A percentile compares a stretch with the other conserved stretches of the same genome.
These are phyloP conservation scores for Amaranthus palmeri DNA, from an alignment of 148 eudicot genomes.

Conservation along the genomic window DNA sequence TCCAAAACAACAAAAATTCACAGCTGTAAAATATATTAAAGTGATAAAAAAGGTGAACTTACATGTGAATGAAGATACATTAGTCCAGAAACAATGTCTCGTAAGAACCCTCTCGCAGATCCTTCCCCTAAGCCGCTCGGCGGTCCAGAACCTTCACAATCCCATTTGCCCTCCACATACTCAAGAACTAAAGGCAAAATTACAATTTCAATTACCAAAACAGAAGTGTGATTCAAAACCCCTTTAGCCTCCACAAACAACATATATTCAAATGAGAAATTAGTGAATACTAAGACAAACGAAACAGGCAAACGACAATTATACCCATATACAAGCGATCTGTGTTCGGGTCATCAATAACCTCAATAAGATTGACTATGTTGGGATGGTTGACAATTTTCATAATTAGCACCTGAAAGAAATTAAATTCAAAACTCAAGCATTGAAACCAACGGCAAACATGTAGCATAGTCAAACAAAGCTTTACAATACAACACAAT, in stretches of 20 bases:
- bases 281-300: conserved; percentile 1
- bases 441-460: background rate
- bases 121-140: conserved; percentile 76
- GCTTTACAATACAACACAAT: background rate
- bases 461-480: background rate
- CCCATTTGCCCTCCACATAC: conserved; percentile 91
- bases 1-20: background rate
- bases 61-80: conserved; percentile 98
- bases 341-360: conserved; percentile 81
- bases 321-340: conserved; percentile 98
- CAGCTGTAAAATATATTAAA: conserved; percentile 1
- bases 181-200: conserved; percentile 63
- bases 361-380: conserved; percentile 92
- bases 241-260: background rate
- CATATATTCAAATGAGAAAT: background rate
- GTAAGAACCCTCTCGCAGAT: conserved; percentile 61
- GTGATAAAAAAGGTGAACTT: conserved; percentile 22
- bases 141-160: conserved; percentile 75
- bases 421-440: conserved; percentile 1
- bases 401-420: conserved; percentile 81
- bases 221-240: background rate
- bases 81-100: conserved; percentile 84
- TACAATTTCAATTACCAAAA: background rate
- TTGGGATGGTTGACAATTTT: conserved; percentile 86
- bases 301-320: conserved; percentile 14